Evolutionary conservation across 2,329 filamentous ascomycete genomes (phyloP).

Genomic region (Sporothrix inflata): DNA sequence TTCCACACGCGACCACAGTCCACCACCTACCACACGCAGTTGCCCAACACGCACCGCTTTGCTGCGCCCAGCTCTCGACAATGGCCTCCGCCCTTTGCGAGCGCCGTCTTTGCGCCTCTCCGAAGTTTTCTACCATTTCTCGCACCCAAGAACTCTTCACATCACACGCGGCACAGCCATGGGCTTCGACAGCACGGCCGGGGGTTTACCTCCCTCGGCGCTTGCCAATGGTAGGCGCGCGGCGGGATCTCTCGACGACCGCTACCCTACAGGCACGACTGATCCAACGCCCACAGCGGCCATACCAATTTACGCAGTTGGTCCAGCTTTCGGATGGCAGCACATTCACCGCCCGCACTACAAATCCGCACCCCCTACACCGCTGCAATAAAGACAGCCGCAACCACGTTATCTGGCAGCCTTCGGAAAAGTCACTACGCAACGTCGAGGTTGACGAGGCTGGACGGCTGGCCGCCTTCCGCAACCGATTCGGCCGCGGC

Average conservation of each 20-base stretch:
- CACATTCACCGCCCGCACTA: slow-evolving; percentile 79
- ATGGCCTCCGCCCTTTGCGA: slow-evolving; percentile 23
- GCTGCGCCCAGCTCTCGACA: not conserved
- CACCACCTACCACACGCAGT: not conserved
- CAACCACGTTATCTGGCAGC: slow-evolving; percentile 92
- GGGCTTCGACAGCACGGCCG: not conserved
- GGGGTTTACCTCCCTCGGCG: not conserved
- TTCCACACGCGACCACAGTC: not conserved
- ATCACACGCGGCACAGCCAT: not conserved
- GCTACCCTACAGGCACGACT: slow-evolving; percentile 77
- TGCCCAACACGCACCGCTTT: not conserved
- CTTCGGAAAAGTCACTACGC: slow-evolving; percentile 74
- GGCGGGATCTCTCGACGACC: slow-evolving; percentile 41
- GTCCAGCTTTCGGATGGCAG: slow-evolving; percentile 89
- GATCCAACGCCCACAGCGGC: slow-evolving; percentile 82
- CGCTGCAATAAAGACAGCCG: slow-evolving; percentile 76
- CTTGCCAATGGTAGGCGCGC: slow-evolving; percentile 32
- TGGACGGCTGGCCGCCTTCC: slow-evolving; percentile 83
- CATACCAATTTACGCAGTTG: slow-evolving; percentile 97
- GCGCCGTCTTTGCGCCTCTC: slow-evolving; percentile 15
- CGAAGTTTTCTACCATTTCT: not conserved
- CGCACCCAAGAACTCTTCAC: not conserved
- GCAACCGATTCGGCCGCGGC: slow-evolving; percentile 77
- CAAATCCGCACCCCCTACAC: slow-evolving; percentile 67
- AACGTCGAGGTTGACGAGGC: slow-evolving; percentile 96